Evolutionary conservation across 306 rosid genomes (phyloP).

Genomic region (Pterocarpus macrocarpus): DNA sequence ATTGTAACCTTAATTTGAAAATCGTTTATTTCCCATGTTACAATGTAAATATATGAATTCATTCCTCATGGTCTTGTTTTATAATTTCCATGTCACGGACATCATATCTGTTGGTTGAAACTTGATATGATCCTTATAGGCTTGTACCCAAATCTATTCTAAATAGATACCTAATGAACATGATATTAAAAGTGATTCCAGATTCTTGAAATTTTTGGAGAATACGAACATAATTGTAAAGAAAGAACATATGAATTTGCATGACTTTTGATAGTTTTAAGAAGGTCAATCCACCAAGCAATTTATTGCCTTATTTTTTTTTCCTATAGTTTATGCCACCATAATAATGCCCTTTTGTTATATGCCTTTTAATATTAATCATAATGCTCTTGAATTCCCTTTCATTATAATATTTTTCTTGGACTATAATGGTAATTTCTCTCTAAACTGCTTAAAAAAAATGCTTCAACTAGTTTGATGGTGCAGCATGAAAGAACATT

Average conservation of each 20-base stretch:
- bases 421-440: conserved; percentile 24
- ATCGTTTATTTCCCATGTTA: conserved; percentile 35
- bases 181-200: conserved; percentile 21
- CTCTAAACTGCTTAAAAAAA: conserved; percentile 10
- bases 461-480: conserved; percentile 46
- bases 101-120: conserved; percentile 34
- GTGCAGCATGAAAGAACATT: conserved; percentile 82
- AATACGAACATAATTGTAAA: conserved; percentile 10
- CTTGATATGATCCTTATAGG: background rate
- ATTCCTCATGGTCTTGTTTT: conserved; percentile 13
- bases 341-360: conserved; percentile 1
- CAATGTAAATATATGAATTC: conserved; percentile 33
- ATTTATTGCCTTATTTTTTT: conserved; percentile 28
- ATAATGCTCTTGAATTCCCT: conserved; percentile 25
- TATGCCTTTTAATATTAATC: conserved; percentile 30
- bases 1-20: conserved; percentile 9
- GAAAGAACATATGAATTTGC: conserved; percentile 7
- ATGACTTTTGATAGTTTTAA: conserved; percentile 26
- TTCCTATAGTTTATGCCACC: conserved; percentile 9
- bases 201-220: background rate
- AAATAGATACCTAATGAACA: conserved; percentile 9
- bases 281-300: conserved; percentile 33
- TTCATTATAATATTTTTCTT: conserved; percentile 35
- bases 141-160: conserved; percentile 16
- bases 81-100: background rate